Percentiles rank a stretch among this genome's conserved stretches.
These are phyloP conservation scores for Camellia lanceoleosa DNA, from an alignment of 148 eudicot genomes.

Conservation along the genomic window DNA sequence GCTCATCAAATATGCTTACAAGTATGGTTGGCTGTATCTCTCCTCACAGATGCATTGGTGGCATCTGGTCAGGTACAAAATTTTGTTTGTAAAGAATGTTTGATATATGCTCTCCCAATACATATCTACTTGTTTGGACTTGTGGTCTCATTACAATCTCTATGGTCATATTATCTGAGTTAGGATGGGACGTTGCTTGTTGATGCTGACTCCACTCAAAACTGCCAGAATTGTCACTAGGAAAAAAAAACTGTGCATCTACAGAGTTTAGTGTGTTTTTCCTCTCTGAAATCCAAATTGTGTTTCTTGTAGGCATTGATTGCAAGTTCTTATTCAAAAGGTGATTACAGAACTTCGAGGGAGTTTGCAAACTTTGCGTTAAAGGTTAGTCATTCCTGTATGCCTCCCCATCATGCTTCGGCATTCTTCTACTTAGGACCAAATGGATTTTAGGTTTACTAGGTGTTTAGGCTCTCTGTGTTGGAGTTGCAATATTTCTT, in stretches of 20 bases:
- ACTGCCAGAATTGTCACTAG: background rate
- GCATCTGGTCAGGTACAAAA: slow-evolving; percentile 77
- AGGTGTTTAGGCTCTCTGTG: slow-evolving; percentile 2
- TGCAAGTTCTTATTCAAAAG: slow-evolving; percentile 70
- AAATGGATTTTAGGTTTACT: background rate
- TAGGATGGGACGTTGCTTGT: background rate
- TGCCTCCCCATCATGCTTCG: background rate
- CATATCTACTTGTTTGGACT: background rate
- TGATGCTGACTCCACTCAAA: background rate
- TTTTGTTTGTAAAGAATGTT: slow-evolving; percentile 10
- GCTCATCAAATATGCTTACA: slow-evolving; percentile 79
- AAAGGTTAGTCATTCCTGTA: slow-evolving; percentile 43
- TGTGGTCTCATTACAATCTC: background rate
- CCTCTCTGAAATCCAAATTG: slow-evolving; percentile 4
- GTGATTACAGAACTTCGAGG: slow-evolving; percentile 60
- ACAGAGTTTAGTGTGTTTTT: background rate
- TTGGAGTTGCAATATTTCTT: background rate
- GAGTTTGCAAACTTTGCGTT: slow-evolving; percentile 64
- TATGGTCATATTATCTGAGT: slow-evolving; percentile 1
- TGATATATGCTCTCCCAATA: background rate
- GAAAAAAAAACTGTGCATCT: background rate
- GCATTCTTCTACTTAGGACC: background rate
- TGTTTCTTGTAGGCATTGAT: slow-evolving; percentile 60
- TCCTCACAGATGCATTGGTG: slow-evolving; percentile 81
- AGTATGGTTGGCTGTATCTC: slow-evolving; percentile 82